Base-by-base conservation (phyloP, 2,329 filamentous ascomycete genomes). In the Alternaria atra region DNA sequence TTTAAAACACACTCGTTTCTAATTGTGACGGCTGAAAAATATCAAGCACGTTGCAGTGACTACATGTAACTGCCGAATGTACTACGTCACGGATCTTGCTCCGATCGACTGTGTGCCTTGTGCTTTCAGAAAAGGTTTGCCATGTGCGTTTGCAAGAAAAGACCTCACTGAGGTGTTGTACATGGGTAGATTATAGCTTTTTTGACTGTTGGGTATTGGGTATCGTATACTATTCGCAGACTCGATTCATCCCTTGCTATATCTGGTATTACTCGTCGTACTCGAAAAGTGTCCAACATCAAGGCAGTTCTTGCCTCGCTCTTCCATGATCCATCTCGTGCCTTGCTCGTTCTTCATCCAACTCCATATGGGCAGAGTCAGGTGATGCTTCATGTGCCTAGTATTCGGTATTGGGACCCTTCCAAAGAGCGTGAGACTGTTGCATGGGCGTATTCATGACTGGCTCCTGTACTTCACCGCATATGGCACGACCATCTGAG, bases 241-340 rank as follows among this genome's bases (percentile, higher is more conserved):
- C 27, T 29, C 27, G 4, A 6, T 29, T 29, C 27, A 29, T 29
- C 27, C 6, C 27, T 29, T 29, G 6, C 4, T 4, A 29, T 29
- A 29, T 29, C 27, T 29, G 6, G 27, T 8, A 29, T 29, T 8
- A 6, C 27, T 29, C 8, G 27, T 6, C 27, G 27, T 29, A 29
- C 27, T 29, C 27, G 27, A 29, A 29, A 29, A 1, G 27, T 29
- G 8, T 29, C 39, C 20, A 13, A 43, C 20, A 32, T 50, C 29
- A 50, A 32, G 29, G 29, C 46, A 50, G 20, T 27, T 50, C 46
- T 29, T 35, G 46, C 46, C 46, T 32, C 46, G 46, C 10, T 29
- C 46, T 50, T 23, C 46, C 46, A 17, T 43, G 40, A 43, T 50
- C 46, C 46, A 50, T 23, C 29, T 50, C 46, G 2, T 50, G 25